These are phyloP conservation scores for Dianthus caryophyllus DNA, from an alignment of 148 eudicot genomes.

Conservation along the genomic window DNA sequence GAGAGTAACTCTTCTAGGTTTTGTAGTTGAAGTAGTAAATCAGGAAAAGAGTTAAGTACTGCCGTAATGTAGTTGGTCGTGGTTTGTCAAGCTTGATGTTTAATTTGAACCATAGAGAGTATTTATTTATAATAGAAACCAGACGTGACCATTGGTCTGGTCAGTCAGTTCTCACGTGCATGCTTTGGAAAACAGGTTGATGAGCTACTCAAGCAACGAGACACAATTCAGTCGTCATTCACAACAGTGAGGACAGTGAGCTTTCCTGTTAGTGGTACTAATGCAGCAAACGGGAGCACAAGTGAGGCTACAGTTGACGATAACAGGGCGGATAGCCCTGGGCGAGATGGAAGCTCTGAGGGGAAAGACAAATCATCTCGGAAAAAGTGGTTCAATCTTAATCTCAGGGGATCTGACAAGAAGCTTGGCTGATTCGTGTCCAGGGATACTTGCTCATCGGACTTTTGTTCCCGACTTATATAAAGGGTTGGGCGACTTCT, in stretches of 20 bases:
- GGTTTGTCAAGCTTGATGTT: no score
- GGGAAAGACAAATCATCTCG: conserved; percentile 69
- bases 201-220: conserved; percentile 86
- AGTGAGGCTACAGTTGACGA: conserved; percentile 58
- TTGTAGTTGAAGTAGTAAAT: neutral
- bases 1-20: neutral
- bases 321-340: conserved; percentile 56
- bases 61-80: no score
- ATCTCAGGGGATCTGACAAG: conserved; percentile 69
- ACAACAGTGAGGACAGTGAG: conserved; percentile 47
- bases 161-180: conserved; percentile 10
- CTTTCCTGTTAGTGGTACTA: conserved; percentile 25
- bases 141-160: neutral
- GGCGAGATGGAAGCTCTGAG: conserved; percentile 75
- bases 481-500: conserved; percentile 9
- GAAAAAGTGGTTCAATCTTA: conserved; percentile 90
- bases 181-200: conserved; percentile 60
- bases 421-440: conserved; percentile 29
- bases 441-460: no score
- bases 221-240: conserved; percentile 76
- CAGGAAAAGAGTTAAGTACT: no score
- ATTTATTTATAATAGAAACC: neutral
- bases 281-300: conserved; percentile 58
- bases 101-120: no score
- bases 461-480: neutral